These are phyloP conservation scores for Aspergillus hortae DNA, from an alignment of 2,329 filamentous ascomycete genomes.

Conservation along the genomic window DNA sequence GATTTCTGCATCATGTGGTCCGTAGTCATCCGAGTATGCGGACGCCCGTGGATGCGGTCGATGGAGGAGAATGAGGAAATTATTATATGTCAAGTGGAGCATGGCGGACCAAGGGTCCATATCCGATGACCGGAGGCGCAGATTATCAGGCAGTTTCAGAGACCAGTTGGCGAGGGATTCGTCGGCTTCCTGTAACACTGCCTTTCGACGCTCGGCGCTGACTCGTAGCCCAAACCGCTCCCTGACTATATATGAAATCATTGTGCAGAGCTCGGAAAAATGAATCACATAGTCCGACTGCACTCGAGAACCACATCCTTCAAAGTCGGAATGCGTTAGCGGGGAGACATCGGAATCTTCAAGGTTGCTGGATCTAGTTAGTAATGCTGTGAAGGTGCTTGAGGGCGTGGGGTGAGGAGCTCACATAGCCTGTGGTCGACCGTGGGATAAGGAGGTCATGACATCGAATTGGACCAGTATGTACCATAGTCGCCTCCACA, in stretches of 20 bases:
- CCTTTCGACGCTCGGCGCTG: conserved; percentile 39
- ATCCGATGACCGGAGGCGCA: conserved; percentile 39
- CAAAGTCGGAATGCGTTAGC: conserved; percentile 45
- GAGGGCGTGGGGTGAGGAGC: conserved; percentile 8
- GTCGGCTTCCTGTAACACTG: conserved; percentile 39
- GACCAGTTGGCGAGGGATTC: conserved; percentile 43
- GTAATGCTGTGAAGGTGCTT: neutral
- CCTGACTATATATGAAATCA: conserved; percentile 46
- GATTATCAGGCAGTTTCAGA: conserved; percentile 37
- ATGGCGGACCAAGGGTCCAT: conserved; percentile 44
- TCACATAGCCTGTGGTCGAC: conserved; percentile 51
- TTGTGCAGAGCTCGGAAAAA: conserved; percentile 49
- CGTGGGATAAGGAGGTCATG: conserved; percentile 45
- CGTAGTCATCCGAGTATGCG: conserved; percentile 43
- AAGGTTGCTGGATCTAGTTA: conserved; percentile 32
- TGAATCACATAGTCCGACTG: conserved; percentile 46
- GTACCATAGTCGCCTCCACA: conserved; percentile 44
- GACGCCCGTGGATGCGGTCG: conserved; percentile 43
- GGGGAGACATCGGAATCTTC: conserved; percentile 51
- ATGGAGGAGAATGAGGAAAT: conserved; percentile 45
- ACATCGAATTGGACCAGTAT: conserved; percentile 45
- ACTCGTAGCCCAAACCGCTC: conserved; percentile 41
- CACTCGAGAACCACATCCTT: conserved; percentile 44
- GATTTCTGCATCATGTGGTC: conserved; percentile 44
- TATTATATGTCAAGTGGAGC: conserved; percentile 45